Percentiles rank a stretch among this genome's conserved stretches.
phyloP scores from a whole-genome alignment of 306 rosid genomes.

The Vigna reflexopilosa region DNA sequence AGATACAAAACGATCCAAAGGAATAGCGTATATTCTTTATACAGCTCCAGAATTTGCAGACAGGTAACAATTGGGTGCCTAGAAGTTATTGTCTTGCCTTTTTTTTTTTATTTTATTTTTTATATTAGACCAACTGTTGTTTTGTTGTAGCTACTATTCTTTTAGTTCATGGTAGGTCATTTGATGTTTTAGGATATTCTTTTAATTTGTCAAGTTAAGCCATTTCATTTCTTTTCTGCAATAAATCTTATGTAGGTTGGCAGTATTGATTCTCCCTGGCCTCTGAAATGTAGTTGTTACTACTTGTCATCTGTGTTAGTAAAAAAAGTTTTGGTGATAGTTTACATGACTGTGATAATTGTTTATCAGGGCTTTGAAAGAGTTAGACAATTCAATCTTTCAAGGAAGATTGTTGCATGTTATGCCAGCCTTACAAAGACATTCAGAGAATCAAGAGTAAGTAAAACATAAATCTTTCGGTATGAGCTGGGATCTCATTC shows the following conservation, averaged over 20 bases:
- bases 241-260: slow-evolving; percentile 2
- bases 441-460: slow-evolving; percentile 69
- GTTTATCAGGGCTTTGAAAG: slow-evolving; percentile 70
- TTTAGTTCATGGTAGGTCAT: slow-evolving; percentile 2
- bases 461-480: slow-evolving; percentile 38
- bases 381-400: slow-evolving; percentile 76
- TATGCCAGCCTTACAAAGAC: slow-evolving; percentile 74
- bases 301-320: slow-evolving; percentile 29
- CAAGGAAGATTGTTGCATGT: slow-evolving; percentile 95
- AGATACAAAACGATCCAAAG: slow-evolving; percentile 81
- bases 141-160: slow-evolving; percentile 15
- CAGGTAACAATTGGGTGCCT: slow-evolving; percentile 55
- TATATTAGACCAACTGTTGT: slow-evolving; percentile 3
- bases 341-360: slow-evolving; percentile 31
- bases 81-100: slow-evolving; percentile 10
- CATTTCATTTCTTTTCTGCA: not conserved
- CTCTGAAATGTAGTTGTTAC: slow-evolving; percentile 11
- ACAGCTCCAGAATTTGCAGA: slow-evolving; percentile 63
- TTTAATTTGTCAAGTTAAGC: not conserved
- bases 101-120: slow-evolving; percentile 3
- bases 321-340: slow-evolving; percentile 18
- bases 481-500: slow-evolving; percentile 2
- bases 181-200: not conserved
- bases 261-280: not conserved
- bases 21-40: slow-evolving; percentile 72